Evolutionary conservation across 2,329 filamentous ascomycete genomes (phyloP).

Genomic region (Apiospora aurea): DNA sequence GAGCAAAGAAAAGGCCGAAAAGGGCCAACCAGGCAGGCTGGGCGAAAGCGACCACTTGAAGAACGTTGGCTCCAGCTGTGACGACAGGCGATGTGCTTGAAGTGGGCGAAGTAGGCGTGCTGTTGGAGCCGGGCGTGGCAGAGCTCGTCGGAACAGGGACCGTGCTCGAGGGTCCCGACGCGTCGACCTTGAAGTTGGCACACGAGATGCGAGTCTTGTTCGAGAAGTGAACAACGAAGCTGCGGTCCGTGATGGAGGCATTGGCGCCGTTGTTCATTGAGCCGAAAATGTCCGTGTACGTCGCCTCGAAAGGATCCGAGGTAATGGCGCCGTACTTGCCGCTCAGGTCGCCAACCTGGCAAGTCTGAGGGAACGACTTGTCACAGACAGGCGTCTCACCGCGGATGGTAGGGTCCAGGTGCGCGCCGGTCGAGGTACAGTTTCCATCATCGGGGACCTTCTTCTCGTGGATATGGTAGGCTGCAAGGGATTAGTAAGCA

Average conservation of each 20-base stretch:
- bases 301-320: slow-evolving; percentile 54
- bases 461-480: slow-evolving; percentile 75
- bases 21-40: not conserved
- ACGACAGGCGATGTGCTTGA: not conserved
- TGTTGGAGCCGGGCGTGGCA: not conserved
- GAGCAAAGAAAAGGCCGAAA: slow-evolving; percentile 12
- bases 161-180: not conserved
- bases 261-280: slow-evolving; percentile 58
- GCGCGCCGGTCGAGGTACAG: slow-evolving; percentile 71
- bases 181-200: slow-evolving; percentile 59
- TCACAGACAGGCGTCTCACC: slow-evolving; percentile 70
- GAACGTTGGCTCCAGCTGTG: slow-evolving; percentile 15
- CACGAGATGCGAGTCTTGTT: slow-evolving; percentile 71
- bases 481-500: slow-evolving; percentile 46
- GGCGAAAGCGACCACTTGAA: not conserved
- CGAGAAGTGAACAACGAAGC: slow-evolving; percentile 68
- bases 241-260: slow-evolving; percentile 70
- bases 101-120: not conserved
- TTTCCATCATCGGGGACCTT: slow-evolving; percentile 72
- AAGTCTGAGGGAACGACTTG: slow-evolving; percentile 61
- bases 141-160: not conserved
- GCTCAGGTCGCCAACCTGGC: slow-evolving; percentile 78
- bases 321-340: slow-evolving; percentile 75
- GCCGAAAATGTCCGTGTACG: slow-evolving; percentile 65
- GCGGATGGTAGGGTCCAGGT: slow-evolving; percentile 75